A percentile compares a stretch with the other conserved stretches of the same genome.
Evolutionary conservation across 2,329 filamentous ascomycete genomes (phyloP).

Genomic region (Penicillium decumbens): DNA sequence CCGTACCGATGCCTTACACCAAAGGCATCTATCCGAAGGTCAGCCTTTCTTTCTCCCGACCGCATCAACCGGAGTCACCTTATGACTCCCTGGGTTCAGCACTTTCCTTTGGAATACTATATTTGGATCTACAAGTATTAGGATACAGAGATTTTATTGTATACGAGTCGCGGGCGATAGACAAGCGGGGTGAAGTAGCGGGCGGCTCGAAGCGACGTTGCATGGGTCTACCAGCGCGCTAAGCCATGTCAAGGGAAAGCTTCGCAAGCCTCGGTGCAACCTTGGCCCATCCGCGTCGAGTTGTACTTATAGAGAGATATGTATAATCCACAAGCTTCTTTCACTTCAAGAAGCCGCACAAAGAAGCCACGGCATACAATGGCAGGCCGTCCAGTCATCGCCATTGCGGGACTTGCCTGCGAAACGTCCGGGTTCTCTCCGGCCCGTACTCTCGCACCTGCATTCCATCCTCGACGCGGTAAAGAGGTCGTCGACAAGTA

Average conservation of each 20-base stretch:
- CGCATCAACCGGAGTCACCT: no score
- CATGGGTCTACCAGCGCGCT: background rate
- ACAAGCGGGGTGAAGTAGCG: background rate
- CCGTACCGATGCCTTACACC: no score
- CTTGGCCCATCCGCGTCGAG: background rate
- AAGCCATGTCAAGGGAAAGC: background rate
- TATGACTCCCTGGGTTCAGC: no score
- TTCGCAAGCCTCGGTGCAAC: background rate
- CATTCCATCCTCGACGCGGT: conserved; percentile 49
- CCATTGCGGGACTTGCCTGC: conserved; percentile 51
- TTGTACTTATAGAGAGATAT: background rate
- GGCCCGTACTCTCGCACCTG: conserved; percentile 46
- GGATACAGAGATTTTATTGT: no score
- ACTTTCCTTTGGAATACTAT: no score
- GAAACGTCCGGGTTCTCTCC: conserved; percentile 54
- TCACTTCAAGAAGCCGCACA: background rate
- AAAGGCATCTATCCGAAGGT: no score
- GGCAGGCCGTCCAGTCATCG: conserved; percentile 45
- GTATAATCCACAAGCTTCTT: background rate
- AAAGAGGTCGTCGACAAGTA: conserved; percentile 45
- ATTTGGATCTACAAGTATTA: no score
- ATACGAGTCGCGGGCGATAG: background rate
- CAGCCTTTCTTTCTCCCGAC: no score
- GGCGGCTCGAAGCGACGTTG: background rate
- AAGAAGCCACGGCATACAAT: conserved; percentile 20